Percentiles rank a stretch among this genome's conserved stretches.
Conservation (phyloP, 1,284 basidiomycete genomes). For the Pulchroboletus neoregius region DNA sequence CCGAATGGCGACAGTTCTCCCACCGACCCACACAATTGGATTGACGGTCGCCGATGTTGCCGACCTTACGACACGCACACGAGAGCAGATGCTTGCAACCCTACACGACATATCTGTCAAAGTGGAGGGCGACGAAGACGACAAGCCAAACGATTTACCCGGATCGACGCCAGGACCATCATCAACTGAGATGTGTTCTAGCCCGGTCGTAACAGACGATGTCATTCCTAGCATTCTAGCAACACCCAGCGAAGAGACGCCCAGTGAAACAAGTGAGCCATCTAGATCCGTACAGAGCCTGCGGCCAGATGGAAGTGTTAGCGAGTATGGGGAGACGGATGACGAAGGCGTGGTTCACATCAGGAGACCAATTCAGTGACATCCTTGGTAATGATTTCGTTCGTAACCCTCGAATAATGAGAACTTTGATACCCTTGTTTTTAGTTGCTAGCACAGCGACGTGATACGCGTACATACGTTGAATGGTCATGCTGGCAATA, state of each 20-base stretch:
- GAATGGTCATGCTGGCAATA: conserved; percentile 12
- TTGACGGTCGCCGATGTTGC: conserved; percentile 64
- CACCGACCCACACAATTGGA: conserved; percentile 70
- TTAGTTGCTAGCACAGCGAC: conserved; percentile 6
- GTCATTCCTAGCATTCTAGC: conserved; percentile 12
- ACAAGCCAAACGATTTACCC: conserved; percentile 18
- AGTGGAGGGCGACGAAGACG: conserved; percentile 29
- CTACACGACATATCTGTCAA: conserved; percentile 64
- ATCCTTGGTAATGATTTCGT: conserved; percentile 6
- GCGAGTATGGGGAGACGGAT: conserved; percentile 69
- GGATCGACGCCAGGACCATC: conserved; percentile 12
- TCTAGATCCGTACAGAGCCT: conserved; percentile 31
- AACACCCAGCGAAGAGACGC: conserved; percentile 30
- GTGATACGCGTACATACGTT: conserved; percentile 16
- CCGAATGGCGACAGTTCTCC: conserved; percentile 53
- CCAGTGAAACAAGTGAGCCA: conserved; percentile 27
- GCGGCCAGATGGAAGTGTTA: conserved; percentile 37
- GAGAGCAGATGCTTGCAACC: conserved; percentile 67
- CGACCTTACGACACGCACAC: conserved; percentile 59
- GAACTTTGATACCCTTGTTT: conserved; percentile 27
- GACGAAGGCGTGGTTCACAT: conserved; percentile 78
- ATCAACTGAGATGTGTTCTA: conserved; percentile 1
- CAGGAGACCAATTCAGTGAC: conserved; percentile 46
- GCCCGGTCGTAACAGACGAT: conserved; percentile 2
- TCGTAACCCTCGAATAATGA: conserved; percentile 5